Conservation (phyloP, 2,329 filamentous ascomycete genomes). For the Raffaelea albimanens region DNA sequence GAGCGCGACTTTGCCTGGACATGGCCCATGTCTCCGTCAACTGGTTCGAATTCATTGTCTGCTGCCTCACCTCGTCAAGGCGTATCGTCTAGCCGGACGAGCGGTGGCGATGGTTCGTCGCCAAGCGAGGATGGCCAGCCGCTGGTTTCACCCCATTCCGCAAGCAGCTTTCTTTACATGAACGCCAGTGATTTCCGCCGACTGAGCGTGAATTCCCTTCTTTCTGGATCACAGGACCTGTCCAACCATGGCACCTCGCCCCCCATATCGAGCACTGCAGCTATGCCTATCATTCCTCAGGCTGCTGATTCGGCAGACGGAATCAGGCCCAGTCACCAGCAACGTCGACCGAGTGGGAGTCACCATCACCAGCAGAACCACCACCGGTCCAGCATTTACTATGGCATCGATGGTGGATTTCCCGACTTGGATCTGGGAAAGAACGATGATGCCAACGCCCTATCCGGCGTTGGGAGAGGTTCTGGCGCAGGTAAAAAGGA, state of each 20-base stretch:
- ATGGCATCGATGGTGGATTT: conserved; percentile 63
- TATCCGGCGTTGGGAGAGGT: conserved; percentile 32
- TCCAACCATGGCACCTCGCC: conserved; percentile 5
- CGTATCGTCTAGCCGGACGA: neutral
- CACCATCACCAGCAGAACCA: conserved; percentile 4
- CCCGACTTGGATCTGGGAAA: conserved; percentile 59
- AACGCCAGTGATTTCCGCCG: conserved; percentile 20
- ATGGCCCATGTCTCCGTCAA: conserved; percentile 12
- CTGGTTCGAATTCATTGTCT: conserved; percentile 8
- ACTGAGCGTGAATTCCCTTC: conserved; percentile 56
- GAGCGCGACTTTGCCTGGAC: conserved; percentile 14
- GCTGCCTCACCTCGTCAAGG: conserved; percentile 4
- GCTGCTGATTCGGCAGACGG: neutral
- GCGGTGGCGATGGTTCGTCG: neutral
- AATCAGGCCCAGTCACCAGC: neutral
- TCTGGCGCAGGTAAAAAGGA: conserved; percentile 19
- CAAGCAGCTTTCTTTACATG: conserved; percentile 1
- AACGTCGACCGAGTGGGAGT: neutral
- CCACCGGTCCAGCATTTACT: conserved; percentile 33
- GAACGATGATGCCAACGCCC: conserved; percentile 62
- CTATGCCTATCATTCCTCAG: neutral
- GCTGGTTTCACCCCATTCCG: neutral
- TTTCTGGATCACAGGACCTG: conserved; percentile 40
- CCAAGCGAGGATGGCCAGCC: conserved; percentile 2
- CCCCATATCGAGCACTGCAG: neutral